phyloP scores from a whole-genome alignment of 78 protist species.

The Trichosphaerium sp. region DNA sequence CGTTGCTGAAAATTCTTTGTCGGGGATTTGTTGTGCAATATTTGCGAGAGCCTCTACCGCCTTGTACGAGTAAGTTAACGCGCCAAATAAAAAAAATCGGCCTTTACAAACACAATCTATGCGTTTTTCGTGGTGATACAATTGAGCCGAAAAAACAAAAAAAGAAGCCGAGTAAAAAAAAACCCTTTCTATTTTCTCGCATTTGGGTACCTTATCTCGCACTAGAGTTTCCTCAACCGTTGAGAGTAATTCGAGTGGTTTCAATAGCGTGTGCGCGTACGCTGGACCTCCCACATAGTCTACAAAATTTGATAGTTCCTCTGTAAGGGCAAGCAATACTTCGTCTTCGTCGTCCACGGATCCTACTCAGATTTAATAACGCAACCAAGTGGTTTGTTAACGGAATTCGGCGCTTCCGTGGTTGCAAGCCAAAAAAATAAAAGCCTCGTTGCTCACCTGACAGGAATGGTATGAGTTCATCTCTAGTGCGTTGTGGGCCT shows the following conservation, averaged over 20 bases:
- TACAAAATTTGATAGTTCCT: slow-evolving; percentile 80
- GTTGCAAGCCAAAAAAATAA: not conserved
- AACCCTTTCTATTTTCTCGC: too few species aligned
- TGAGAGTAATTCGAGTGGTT: slow-evolving; percentile 79
- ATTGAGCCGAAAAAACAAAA: not conserved
- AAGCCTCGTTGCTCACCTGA: slow-evolving; percentile 45
- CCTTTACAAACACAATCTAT: not conserved
- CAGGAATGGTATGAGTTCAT: slow-evolving; percentile 87
- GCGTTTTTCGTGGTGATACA: not conserved
- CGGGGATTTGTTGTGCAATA: slow-evolving; percentile 37
- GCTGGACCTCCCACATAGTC: slow-evolving; percentile 85
- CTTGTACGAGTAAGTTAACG: slow-evolving; percentile 1
- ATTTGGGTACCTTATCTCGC: slow-evolving; percentile 78
- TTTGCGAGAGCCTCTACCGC: slow-evolving; percentile 74
- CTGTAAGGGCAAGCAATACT: slow-evolving; percentile 80
- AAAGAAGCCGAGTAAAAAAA: not conserved
- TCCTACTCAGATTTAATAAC: slow-evolving; percentile 14
- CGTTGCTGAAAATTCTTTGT: slow-evolving; percentile 19
- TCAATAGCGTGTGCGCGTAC: slow-evolving; percentile 56
- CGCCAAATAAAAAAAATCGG: not conserved
- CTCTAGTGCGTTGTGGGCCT: slow-evolving; percentile 85
- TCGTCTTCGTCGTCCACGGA: slow-evolving; percentile 92
- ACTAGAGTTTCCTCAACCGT: slow-evolving; percentile 88
- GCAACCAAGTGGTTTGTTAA: too few species aligned
- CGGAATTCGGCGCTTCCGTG: not conserved